phyloP scores from a whole-genome alignment of 1,284 basidiomycete genomes.

The Melampsora americana region DNA sequence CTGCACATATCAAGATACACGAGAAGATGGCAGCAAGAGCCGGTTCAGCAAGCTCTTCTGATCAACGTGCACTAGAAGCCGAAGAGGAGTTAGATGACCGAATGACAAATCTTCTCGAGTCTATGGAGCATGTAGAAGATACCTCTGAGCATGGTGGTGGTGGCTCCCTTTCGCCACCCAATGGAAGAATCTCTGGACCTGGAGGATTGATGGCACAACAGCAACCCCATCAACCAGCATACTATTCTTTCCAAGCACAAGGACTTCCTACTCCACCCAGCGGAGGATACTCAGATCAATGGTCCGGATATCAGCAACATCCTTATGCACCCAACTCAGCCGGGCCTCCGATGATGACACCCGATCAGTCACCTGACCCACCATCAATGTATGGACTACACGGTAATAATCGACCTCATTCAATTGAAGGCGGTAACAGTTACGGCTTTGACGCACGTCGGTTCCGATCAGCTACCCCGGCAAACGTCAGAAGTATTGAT shows the following conservation, averaged over 20 bases:
- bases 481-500: constrained; percentile 27
- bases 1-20: constrained; percentile 76
- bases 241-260: constrained; percentile 32
- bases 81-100: constrained; percentile 42
- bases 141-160: constrained; percentile 25
- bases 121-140: constrained; percentile 40
- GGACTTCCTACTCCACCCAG: constrained; percentile 38
- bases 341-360: constrained; percentile 22
- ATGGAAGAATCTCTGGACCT: constrained; percentile 23
- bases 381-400: constrained; percentile 20
- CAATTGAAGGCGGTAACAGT: constrained; percentile 32
- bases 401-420: constrained; percentile 28
- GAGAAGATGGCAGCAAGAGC: constrained; percentile 51
- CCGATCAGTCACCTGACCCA: constrained; percentile 42
- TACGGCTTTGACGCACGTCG: constrained; percentile 26
- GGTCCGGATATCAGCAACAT: constrained; percentile 32
- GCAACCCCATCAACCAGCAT: constrained; percentile 21
- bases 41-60: constrained; percentile 40
- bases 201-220: constrained; percentile 8
- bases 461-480: constrained; percentile 31
- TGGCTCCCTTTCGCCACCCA: constrained; percentile 26
- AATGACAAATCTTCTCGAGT: constrained; percentile 28
- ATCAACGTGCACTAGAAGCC: constrained; percentile 40
- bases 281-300: constrained; percentile 37
- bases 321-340: background rate